Conservation (phyloP, 2,329 filamentous ascomycete species). For the Verticillium klebahnii region DNA sequence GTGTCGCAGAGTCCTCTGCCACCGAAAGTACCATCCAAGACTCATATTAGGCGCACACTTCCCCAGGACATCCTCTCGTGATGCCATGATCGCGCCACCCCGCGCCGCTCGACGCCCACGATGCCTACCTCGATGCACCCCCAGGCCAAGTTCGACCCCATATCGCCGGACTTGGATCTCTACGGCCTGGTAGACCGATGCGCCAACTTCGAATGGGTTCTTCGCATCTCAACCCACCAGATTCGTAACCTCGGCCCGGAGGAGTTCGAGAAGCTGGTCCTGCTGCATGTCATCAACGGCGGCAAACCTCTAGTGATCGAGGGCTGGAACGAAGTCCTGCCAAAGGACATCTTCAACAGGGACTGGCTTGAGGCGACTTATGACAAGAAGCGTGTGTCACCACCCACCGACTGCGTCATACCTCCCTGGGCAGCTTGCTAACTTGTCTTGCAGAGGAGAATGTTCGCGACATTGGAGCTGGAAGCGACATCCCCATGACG, state of each 20-base stretch:
- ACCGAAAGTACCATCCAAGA: neutral
- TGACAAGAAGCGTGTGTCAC: slow-evolving; percentile 66
- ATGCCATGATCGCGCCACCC: neutral
- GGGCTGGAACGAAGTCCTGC: slow-evolving; percentile 73
- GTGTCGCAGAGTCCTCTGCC: neutral
- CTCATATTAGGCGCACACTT: neutral
- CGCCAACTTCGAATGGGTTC: slow-evolving; percentile 82
- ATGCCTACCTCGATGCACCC: slow-evolving; percentile 76
- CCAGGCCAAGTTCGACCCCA: slow-evolving; percentile 86
- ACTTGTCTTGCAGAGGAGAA: slow-evolving; percentile 59
- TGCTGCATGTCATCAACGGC: slow-evolving; percentile 75
- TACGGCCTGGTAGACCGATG: slow-evolving; percentile 69
- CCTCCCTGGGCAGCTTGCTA: neutral
- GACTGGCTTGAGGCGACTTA: slow-evolving; percentile 77
- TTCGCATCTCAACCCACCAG: slow-evolving; percentile 72
- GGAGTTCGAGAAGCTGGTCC: slow-evolving; percentile 80
- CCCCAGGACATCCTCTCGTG: neutral
- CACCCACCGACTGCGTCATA: neutral
- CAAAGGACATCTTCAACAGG: slow-evolving; percentile 71
- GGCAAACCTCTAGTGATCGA: slow-evolving; percentile 90
- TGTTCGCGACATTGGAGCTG: slow-evolving; percentile 73
- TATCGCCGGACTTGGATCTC: slow-evolving; percentile 81
- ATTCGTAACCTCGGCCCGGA: slow-evolving; percentile 73
- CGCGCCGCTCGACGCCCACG: slow-evolving; percentile 19
- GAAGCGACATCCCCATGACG: slow-evolving; percentile 75